Percentiles rank a stretch among this genome's conserved stretches.
Evolutionary conservation across 257 asterid species (phyloP).

Genomic region (Solanum clarkiae): DNA sequence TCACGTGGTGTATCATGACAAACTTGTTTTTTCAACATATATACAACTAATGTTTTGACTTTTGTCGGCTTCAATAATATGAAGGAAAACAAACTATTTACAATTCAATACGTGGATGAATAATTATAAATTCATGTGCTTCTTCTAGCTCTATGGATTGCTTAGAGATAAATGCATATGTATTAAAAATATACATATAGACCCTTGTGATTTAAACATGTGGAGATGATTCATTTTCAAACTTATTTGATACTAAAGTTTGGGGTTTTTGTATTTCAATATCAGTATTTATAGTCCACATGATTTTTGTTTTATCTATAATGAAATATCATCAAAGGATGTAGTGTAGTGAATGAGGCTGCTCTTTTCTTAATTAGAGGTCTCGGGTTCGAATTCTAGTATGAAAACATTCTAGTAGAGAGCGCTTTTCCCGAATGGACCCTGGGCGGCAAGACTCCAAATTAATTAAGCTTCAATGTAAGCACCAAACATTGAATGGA

Average conservation of each 20-base stretch:
- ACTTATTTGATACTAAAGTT: background rate
- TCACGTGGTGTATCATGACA: background rate
- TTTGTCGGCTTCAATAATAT: background rate
- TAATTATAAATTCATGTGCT: background rate
- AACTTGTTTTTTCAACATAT: background rate
- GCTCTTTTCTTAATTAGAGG: too few relatives aligned
- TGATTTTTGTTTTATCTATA: background rate
- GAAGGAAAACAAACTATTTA: background rate
- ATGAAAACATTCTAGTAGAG: too few relatives aligned
- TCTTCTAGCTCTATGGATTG: background rate
- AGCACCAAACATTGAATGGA: too few relatives aligned
- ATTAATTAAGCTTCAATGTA: too few relatives aligned
- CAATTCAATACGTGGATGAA: background rate
- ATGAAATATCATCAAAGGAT: background rate
- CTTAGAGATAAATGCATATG: background rate
- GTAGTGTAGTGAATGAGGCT: too few relatives aligned
- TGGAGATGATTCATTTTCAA: background rate
- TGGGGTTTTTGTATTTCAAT: background rate
- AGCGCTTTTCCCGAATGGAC: too few relatives aligned
- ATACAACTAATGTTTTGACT: background rate
- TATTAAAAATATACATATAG: background rate
- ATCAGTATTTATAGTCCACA: background rate
- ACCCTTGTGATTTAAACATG: background rate
- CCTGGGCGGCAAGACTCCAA: rapidly evolving
- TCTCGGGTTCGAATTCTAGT: too few relatives aligned